Evolutionary conservation across 2,329 filamentous ascomycete genomes (phyloP).

Genomic region (Tolypocladium tropicale): DNA sequence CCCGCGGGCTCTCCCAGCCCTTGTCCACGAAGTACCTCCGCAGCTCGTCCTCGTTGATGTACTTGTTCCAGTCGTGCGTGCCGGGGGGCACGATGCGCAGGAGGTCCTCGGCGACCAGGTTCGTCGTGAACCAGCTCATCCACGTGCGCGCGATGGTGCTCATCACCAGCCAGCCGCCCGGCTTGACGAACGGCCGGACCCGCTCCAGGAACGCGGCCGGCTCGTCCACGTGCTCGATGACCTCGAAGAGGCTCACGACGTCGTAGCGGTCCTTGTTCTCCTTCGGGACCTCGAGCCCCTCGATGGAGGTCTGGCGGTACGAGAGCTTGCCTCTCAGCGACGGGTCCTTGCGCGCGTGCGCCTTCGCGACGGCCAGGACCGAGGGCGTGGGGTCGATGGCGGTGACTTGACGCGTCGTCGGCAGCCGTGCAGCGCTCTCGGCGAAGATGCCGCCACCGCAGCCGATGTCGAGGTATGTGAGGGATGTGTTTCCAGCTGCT

Average conservation of each 20-base stretch:
- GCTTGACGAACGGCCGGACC: slow-evolving; percentile 67
- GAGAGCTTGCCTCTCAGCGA: slow-evolving; percentile 50
- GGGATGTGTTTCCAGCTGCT: slow-evolving; percentile 15
- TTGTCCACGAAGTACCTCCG: slow-evolving; percentile 41
- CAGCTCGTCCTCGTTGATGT: slow-evolving; percentile 80
- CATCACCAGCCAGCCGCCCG: slow-evolving; percentile 86
- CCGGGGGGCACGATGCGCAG: slow-evolving; percentile 80
- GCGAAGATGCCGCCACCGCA: slow-evolving; percentile 97
- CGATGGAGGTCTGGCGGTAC: slow-evolving; percentile 71
- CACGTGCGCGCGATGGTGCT: slow-evolving; percentile 88
- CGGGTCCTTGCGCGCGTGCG: slow-evolving; percentile 68
- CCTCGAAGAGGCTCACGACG: slow-evolving; percentile 82
- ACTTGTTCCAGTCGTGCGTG: slow-evolving; percentile 95
- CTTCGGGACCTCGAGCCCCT: slow-evolving; percentile 45
- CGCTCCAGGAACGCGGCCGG: slow-evolving; percentile 64
- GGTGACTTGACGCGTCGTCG: slow-evolving; percentile 52
- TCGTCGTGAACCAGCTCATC: slow-evolving; percentile 85
- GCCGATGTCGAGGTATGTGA: slow-evolving; percentile 80
- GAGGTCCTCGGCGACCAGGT: slow-evolving; percentile 81
- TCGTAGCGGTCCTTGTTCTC: slow-evolving; percentile 49
- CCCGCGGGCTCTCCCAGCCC: slow-evolving; percentile 49
- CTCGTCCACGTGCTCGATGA: slow-evolving; percentile 81
- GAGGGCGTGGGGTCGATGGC: slow-evolving; percentile 70
- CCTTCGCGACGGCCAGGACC: slow-evolving; percentile 64
- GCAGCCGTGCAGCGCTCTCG: slow-evolving; percentile 67